These are phyloP conservation scores for Tothia fuscella DNA, from an alignment of 2,329 filamentous ascomycete genomes.

Conservation along the genomic window DNA sequence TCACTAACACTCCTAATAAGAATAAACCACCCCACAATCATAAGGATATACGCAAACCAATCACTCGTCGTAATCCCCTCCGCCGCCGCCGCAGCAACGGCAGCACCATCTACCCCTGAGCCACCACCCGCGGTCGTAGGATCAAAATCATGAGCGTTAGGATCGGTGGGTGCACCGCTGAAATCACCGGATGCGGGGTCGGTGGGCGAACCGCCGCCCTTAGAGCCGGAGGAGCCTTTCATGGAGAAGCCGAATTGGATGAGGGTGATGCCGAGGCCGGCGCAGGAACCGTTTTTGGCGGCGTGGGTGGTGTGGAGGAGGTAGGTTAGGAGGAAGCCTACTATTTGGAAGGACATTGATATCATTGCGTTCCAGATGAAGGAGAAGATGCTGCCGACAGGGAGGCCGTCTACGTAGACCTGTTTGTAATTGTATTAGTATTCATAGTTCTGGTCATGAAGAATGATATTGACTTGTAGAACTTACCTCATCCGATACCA, in stretches of 20 bases:
- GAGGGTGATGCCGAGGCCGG: constrained; percentile 85
- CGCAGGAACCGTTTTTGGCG: constrained; percentile 91
- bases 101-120: constrained; percentile 19
- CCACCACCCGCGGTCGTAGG: constrained; percentile 50
- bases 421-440: no score
- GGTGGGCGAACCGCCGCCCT: not conserved
- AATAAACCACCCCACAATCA: constrained; percentile 98
- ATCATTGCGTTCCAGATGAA: constrained; percentile 95
- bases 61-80: constrained; percentile 61
- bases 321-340: constrained; percentile 95
- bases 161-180: constrained; percentile 62
- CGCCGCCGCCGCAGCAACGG: constrained; percentile 26
- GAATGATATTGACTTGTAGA: no score
- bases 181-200: constrained; percentile 37
- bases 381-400: constrained; percentile 76
- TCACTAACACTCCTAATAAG: constrained; percentile 88
- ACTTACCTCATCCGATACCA: constrained; percentile 84
- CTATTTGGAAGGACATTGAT: constrained; percentile 90
- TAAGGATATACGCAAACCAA: constrained; percentile 83
- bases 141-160: constrained; percentile 83
- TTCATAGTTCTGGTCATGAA: no score
- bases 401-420: constrained; percentile 94
- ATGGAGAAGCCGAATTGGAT: constrained; percentile 97
- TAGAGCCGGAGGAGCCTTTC: constrained; percentile 45
- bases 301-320: constrained; percentile 96